Conservation (phyloP, 306 rosid genomes). For the Cucurbita maxima region DNA sequence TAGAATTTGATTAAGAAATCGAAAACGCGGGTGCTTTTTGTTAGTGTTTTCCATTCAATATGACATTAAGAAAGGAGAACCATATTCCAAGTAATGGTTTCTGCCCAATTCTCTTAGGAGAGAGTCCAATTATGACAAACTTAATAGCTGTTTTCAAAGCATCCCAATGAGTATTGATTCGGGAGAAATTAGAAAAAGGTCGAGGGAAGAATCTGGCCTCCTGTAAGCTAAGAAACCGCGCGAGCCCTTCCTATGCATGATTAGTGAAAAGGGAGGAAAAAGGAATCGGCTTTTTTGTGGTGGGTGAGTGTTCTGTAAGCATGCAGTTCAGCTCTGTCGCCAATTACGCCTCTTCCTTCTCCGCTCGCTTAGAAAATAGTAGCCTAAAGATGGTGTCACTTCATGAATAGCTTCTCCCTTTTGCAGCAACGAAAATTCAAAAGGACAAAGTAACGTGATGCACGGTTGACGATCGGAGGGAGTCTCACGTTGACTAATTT, state of each 20-base stretch:
- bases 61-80: neutral
- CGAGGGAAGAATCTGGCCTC: neutral
- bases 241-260: neutral
- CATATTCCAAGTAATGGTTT: neutral
- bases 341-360: too few relatives aligned
- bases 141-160: neutral
- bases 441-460: too few relatives aligned
- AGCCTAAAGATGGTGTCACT: too few relatives aligned
- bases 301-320: neutral
- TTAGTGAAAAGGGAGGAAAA: neutral
- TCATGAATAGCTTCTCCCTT: too few relatives aligned
- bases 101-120: neutral
- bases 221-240: neutral
- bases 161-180: neutral
- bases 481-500: too few relatives aligned
- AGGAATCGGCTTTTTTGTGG: neutral
- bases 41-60: neutral
- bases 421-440: too few relatives aligned
- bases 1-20: neutral
- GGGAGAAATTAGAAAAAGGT: neutral
- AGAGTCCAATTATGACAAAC: neutral
- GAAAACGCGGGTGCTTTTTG: neutral
- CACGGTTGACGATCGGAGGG: too few relatives aligned
- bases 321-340: neutral
- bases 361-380: too few relatives aligned